These are phyloP conservation scores for Tetrahymena borealis DNA, from an alignment of 73 alveolate species.

Conservation along the genomic window DNA sequence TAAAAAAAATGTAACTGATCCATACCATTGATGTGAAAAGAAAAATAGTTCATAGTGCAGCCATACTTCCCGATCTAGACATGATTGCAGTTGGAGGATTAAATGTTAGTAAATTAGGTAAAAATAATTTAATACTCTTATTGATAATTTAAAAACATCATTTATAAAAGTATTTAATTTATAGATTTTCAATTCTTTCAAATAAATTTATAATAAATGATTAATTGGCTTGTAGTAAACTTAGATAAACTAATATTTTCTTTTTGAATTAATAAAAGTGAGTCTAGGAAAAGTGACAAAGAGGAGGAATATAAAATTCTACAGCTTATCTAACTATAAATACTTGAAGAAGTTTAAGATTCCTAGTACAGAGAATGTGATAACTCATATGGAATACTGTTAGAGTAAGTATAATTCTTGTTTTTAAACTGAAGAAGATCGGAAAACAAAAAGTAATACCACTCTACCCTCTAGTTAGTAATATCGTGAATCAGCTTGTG, in stretches of 20 bases:
- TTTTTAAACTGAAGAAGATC: not conserved
- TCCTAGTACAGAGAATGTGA: not conserved
- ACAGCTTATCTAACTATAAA: not conserved
- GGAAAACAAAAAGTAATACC: not conserved
- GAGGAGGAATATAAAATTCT: not conserved
- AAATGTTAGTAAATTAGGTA: not conserved
- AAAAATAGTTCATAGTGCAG: not conserved
- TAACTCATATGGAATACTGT: not conserved
- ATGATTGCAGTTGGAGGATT: not conserved
- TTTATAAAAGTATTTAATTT: too few species aligned
- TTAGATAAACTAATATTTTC: too few species aligned
- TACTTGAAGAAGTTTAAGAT: not conserved
- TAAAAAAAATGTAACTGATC: not conserved
- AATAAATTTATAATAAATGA: too few species aligned
- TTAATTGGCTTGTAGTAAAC: too few species aligned
- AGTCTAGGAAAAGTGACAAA: not conserved
- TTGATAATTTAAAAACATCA: not conserved
- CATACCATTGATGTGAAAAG: not conserved
- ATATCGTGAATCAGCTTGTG: not conserved
- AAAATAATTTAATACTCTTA: not conserved
- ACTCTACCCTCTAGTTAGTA: not conserved
- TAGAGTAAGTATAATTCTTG: not conserved
- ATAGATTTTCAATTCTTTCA: too few species aligned
- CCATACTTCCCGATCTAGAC: not conserved
- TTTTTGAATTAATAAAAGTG: not conserved